Evolutionary conservation across 768 basidiomycete species (phyloP).

Genomic region (Naganishia randhawae): DNA sequence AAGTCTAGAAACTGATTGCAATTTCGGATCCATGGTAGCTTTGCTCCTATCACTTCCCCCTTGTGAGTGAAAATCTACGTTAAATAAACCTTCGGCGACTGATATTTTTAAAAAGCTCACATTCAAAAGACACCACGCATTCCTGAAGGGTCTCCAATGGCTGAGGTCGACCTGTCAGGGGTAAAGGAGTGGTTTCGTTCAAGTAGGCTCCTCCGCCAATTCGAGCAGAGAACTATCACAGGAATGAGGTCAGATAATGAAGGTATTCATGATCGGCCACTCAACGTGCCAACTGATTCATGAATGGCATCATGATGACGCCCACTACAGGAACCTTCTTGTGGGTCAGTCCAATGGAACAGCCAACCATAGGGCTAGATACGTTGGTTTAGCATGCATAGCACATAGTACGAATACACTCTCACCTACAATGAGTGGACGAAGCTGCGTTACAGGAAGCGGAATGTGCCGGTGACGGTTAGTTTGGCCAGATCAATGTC

Average conservation of each 20-base stretch:
- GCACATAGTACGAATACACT: background rate
- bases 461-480: too few species aligned
- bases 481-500: background rate
- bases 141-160: constrained; percentile 68
- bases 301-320: constrained; percentile 89
- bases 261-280: background rate
- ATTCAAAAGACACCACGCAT: constrained; percentile 54
- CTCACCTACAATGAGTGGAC: constrained; percentile 23
- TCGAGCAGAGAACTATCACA: constrained; percentile 64
- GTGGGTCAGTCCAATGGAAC: constrained; percentile 85
- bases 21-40: constrained; percentile 53
- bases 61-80: background rate
- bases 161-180: constrained; percentile 56
- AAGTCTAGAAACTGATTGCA: constrained; percentile 66
- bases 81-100: background rate
- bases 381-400: background rate
- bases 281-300: constrained; percentile 66
- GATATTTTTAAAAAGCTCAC: constrained; percentile 33
- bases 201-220: constrained; percentile 76
- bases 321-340: constrained; percentile 78
- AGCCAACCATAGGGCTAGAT: constrained; percentile 57
- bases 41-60: constrained; percentile 57
- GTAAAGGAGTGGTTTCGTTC: constrained; percentile 60
- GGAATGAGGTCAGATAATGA: background rate
- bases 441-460: constrained; percentile 1